These are phyloP conservation scores for Yamagishiella unicocca DNA, from an alignment of 139 green algal genomes.

Conservation along the genomic window DNA sequence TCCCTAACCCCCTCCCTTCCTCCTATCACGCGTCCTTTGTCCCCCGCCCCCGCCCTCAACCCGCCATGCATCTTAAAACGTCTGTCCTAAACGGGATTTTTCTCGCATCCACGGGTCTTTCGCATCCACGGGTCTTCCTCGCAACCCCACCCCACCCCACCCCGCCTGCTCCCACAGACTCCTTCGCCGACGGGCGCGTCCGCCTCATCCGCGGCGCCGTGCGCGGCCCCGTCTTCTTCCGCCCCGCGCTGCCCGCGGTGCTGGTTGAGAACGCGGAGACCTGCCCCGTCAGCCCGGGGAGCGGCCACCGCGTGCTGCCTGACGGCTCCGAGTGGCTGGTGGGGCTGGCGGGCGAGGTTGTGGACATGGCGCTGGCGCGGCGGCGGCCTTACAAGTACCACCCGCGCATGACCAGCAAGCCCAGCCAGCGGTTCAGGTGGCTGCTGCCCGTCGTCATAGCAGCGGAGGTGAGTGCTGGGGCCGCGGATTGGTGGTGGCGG, in stretches of 20 bases:
- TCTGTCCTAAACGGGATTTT: no score
- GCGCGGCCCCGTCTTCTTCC: slow-evolving; percentile 37
- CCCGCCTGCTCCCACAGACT: slow-evolving; percentile 56
- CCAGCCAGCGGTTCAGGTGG: slow-evolving; percentile 53
- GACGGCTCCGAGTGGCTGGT: slow-evolving; percentile 60
- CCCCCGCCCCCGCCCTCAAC: not conserved
- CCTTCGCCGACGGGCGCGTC: slow-evolving; percentile 59
- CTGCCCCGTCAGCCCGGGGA: slow-evolving; percentile 45
- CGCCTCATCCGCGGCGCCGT: slow-evolving; percentile 51
- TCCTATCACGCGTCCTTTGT: not conserved
- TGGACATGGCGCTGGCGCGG: slow-evolving; percentile 50
- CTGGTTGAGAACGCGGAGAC: slow-evolving; percentile 63
- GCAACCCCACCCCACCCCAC: no score
- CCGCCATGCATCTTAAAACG: no score
- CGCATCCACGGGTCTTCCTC: no score
- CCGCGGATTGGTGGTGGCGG: not conserved
- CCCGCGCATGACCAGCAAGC: slow-evolving; percentile 37
- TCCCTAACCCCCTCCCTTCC: not conserved
- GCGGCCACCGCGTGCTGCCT: slow-evolving; percentile 50
- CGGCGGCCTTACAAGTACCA: slow-evolving; percentile 52
- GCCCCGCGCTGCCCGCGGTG: slow-evolving; percentile 45
- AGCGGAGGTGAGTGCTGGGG: slow-evolving; percentile 48
- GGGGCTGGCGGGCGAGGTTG: slow-evolving; percentile 42
- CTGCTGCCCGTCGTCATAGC: slow-evolving; percentile 58
- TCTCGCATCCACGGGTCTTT: no score